Base-by-base conservation (phyloP, 2,329 filamentous ascomycete genomes). In the Calonectria crousiana region DNA sequence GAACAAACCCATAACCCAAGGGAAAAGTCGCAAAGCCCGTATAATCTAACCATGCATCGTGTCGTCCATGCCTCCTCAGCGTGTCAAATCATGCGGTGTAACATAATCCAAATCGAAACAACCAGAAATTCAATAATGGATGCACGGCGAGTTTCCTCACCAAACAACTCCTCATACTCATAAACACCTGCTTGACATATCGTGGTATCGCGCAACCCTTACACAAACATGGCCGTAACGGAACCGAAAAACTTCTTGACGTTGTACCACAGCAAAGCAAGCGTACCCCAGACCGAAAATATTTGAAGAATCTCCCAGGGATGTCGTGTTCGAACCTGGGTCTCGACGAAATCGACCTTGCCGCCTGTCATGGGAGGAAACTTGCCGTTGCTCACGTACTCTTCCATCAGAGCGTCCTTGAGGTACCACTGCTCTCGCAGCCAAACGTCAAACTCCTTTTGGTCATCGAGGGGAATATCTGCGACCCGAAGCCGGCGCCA, bases 361-460 rank as follows among this genome's bases (percentile, higher is more conserved):
- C 84, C 84, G 20, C 84, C 87, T 9, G 91, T 87, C 76, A 93
- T 93, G 5, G 92, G 89, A 0, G 97, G 97, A 81, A 98, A 98
- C 26, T 93, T 90, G 4, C 94, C 95, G 2, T 93, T 96, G 20
- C 90, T 88, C 70, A 93, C 87, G 83, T 95, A 98, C 77, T 95
- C 91, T 78, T 98, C 95, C 81, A 99, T 91, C 58, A 98, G 88
- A 36, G 92, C 91, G 80, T 99, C 96, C 84, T 99, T 99, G 83
- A 98, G 95, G 66, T 93, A 91, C 97, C 97, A 99, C 56, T 95
- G 91, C 71, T 95, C 92, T 38, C 93, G 90, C 34, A 98, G 88
- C 97, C 97, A 99, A 4, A 89, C 81, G 72, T 97, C 95, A 81
- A 99, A 99, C 9, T 90, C 88, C 51, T 93, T 90, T 20, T 90